Percentiles rank a stretch among this genome's conserved stretches.
Conservation (phyloP, 331 rosid genomes). For the Ulmus americana region DNA sequence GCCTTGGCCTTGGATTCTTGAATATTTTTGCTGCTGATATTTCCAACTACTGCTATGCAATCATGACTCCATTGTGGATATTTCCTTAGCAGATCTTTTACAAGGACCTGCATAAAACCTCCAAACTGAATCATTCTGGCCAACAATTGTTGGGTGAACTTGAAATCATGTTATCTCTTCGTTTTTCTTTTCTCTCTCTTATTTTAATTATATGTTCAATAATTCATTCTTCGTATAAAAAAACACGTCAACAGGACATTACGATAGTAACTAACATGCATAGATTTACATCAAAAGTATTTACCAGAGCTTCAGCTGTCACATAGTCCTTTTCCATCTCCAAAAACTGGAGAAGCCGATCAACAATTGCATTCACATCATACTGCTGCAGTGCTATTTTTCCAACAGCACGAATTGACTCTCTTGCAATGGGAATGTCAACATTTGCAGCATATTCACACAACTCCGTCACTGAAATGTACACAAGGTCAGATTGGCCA, state of each 20-base stretch:
- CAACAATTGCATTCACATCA: constrained; percentile 98
- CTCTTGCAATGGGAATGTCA: constrained; percentile 99
- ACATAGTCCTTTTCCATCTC: constrained; percentile 99
- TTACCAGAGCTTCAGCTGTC: constrained; percentile 98
- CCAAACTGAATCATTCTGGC: constrained; percentile 21
- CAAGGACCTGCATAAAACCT: constrained; percentile 72
- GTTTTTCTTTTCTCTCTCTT: not conserved
- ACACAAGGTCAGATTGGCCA: constrained; percentile 28
- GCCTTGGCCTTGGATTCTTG: constrained; percentile 99
- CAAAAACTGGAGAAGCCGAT: constrained; percentile 94
- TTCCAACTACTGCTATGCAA: constrained; percentile 98
- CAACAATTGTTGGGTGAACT: constrained; percentile 1
- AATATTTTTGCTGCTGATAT: constrained; percentile 90
- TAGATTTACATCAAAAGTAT: not conserved
- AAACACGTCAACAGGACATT: too few species aligned
- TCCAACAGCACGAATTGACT: constrained; percentile 98
- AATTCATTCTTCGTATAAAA: too few species aligned
- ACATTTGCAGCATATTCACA: constrained; percentile 99
- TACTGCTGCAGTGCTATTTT: constrained; percentile 97
- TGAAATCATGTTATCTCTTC: constrained; percentile 11
- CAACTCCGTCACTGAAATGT: constrained; percentile 80
- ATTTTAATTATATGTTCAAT: not conserved
- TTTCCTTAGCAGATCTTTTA: constrained; percentile 87
- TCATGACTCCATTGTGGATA: constrained; percentile 99
- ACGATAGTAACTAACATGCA: not conserved